Evolutionary conservation across 345 rosid genomes (phyloP).

Genomic region (Linum tenue): DNA sequence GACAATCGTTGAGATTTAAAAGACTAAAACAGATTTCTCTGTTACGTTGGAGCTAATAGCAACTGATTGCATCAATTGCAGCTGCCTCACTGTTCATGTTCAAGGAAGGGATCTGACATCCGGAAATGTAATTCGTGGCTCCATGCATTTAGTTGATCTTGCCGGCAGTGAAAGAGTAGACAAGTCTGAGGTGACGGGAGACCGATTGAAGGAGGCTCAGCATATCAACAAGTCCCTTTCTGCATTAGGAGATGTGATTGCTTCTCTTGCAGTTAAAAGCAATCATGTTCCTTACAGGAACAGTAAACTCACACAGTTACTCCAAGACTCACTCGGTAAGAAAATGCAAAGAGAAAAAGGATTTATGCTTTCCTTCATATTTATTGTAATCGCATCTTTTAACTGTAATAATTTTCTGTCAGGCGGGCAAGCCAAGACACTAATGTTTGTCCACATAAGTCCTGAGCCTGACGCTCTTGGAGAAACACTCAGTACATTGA

Average conservation of each 20-base stretch:
- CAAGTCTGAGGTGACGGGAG: constrained; percentile 29
- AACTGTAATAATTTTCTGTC: neutral
- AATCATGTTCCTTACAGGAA: constrained; percentile 30
- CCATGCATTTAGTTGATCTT: constrained; percentile 28
- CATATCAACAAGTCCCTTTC: constrained; percentile 30
- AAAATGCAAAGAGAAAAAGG: neutral
- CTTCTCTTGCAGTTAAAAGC: constrained; percentile 22
- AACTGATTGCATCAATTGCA: constrained; percentile 5
- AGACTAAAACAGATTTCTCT: no score
- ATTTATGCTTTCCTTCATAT: neutral
- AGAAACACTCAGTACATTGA: constrained; percentile 26
- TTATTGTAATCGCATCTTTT: neutral
- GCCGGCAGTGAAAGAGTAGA: constrained; percentile 31
- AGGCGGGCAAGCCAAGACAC: constrained; percentile 32
- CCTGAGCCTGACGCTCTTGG: constrained; percentile 28
- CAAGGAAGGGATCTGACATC: constrained; percentile 26
- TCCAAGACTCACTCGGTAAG: constrained; percentile 31
- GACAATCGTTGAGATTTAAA: no score
- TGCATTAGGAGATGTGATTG: constrained; percentile 29
- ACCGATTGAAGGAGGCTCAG: constrained; percentile 29
- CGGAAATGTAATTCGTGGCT: constrained; percentile 21
- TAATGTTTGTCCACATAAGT: constrained; percentile 31
- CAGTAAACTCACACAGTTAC: constrained; percentile 30
- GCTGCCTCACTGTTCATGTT: constrained; percentile 31
- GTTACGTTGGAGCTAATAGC: neutral